phyloP scores from a whole-genome alignment of 1,139 yeast species.

The Geotrichum cucujoidarum region DNA sequence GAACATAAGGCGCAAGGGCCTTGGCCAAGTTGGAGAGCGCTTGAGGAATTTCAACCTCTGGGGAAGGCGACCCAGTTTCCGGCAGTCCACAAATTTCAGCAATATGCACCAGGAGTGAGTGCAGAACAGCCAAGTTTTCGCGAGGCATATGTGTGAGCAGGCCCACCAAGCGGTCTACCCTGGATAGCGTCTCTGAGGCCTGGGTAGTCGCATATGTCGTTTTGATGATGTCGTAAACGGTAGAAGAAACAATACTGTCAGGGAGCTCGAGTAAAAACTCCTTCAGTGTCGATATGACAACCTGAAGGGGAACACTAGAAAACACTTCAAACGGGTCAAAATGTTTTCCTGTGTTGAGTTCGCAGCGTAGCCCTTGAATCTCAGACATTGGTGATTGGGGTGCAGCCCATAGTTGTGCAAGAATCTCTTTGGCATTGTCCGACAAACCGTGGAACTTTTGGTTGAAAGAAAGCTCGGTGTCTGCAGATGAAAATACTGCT shows the following conservation, averaged over 20 bases:
- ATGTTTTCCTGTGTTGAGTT: slow-evolving; percentile 49
- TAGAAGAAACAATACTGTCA: slow-evolving; percentile 66
- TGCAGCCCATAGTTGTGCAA: slow-evolving; percentile 24
- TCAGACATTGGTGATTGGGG: slow-evolving; percentile 55
- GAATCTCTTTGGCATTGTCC: slow-evolving; percentile 10
- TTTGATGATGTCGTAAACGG: slow-evolving; percentile 61
- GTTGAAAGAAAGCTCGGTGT: neutral
- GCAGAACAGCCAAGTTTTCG: slow-evolving; percentile 17
- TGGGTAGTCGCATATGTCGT: slow-evolving; percentile 47
- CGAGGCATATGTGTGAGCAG: slow-evolving; percentile 20
- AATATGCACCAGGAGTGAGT: slow-evolving; percentile 17
- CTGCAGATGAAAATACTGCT: slow-evolving; percentile 9
- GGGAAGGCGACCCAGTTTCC: neutral
- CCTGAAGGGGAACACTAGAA: slow-evolving; percentile 41
- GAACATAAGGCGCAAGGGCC: slow-evolving; percentile 29
- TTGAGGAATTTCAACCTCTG: neutral
- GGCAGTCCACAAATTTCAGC: slow-evolving; percentile 16
- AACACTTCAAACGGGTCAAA: slow-evolving; percentile 33
- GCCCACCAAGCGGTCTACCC: slow-evolving; percentile 18
- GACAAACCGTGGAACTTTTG: slow-evolving; percentile 7
- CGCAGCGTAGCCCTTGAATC: slow-evolving; percentile 58
- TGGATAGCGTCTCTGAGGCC: neutral
- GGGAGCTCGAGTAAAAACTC: slow-evolving; percentile 77
- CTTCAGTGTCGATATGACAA: slow-evolving; percentile 63
- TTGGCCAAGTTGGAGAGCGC: slow-evolving; percentile 16